phyloP scores from a whole-genome alignment of 495 filamentous ascomycete genomes.

The Paragyromitra xinjiangensis region DNA sequence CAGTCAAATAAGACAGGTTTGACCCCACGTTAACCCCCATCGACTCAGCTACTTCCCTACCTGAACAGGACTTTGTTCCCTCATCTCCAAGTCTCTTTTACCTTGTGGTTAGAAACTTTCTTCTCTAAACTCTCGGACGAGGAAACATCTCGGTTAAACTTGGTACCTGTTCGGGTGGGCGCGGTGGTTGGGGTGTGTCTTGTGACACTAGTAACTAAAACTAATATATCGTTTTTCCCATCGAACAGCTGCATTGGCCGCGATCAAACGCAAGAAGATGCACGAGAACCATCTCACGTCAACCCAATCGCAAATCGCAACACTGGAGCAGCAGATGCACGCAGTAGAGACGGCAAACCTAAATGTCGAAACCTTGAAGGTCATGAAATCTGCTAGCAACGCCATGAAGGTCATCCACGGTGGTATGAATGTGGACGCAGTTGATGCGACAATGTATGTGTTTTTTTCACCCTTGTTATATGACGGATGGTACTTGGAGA shows the following conservation, averaged over 20 bases:
- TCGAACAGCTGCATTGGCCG: conserved; percentile 80
- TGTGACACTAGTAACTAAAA: conserved; percentile 20
- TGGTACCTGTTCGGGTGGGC: neutral
- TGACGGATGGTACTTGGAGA: neutral
- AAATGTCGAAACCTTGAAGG: conserved; percentile 92
- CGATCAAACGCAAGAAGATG: conserved; percentile 93
- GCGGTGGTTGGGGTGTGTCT: conserved; percentile 15
- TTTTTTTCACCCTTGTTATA: neutral
- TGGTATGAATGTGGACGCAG: conserved; percentile 87
- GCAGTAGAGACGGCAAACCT: conserved; percentile 98
- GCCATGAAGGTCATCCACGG: conserved; percentile 94
- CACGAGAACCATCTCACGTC: conserved; percentile 90
- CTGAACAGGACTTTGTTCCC: neutral
- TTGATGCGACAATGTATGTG: conserved; percentile 93
- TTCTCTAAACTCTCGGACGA: neutral
- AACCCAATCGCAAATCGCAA: conserved; percentile 85
- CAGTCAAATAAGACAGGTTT: conserved; percentile 70
- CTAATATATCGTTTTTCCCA: conserved; percentile 40
- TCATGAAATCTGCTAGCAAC: conserved; percentile 86
- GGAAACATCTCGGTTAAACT: neutral
- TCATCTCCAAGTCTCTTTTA: neutral
- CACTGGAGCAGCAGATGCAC: conserved; percentile 94
- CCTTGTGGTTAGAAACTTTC: neutral
- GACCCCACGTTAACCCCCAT: conserved; percentile 14
- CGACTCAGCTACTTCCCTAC: neutral